Base-by-base conservation (phyloP, 2,329 filamentous ascomycete genomes). In the Aspergillus terreus region DNA sequence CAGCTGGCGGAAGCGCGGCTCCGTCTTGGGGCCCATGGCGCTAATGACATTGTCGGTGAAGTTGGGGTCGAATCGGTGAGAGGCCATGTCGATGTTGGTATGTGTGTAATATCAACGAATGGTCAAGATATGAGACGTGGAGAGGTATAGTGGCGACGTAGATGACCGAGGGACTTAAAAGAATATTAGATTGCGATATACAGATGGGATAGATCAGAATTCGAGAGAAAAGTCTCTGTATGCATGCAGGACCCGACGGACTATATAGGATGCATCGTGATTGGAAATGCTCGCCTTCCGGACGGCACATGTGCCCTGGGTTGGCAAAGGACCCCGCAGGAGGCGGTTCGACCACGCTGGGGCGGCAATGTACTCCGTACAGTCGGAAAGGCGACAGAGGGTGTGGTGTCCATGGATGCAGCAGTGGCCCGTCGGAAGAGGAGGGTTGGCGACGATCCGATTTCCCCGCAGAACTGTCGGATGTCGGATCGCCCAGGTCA, bases 21-120 rank as follows among this genome's bases (percentile, higher is more conserved):
- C 77, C 9, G 84, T 83, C 64, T 88, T 85, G 56, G 87, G 84
- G 49, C 86, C 84, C 76, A 88, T 91, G 56, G 85, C 81, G 55
- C 87, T 80, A 68, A 92, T 81, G 74, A 91, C 87, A 71, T 84
- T 81, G 61, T 86, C 76, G 48, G 88, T 92, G 62, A 81, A 72
- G 54, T 69, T 67, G 46, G 76, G 76, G 57, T 78, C 72, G 62
- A 77, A 70, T 30, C 66, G 61, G 52, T 66, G 64, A 35, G 60
- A 55, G 21, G 66, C 60, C 48, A 52, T 15, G 27, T 42, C 35
- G 12, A 15, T 49, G 30, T 47, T 40, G 42, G 12, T 46, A 12
- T 46, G 32, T 46, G 32, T 27, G 32, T 27, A 30, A 6, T 6
- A 23, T 19, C 40, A 23, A 43, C 40, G 23, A 21, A 21, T 4